phyloP scores from a whole-genome alignment of 2,329 filamentous ascomycete species.

The Cordyceps farinosa region DNA sequence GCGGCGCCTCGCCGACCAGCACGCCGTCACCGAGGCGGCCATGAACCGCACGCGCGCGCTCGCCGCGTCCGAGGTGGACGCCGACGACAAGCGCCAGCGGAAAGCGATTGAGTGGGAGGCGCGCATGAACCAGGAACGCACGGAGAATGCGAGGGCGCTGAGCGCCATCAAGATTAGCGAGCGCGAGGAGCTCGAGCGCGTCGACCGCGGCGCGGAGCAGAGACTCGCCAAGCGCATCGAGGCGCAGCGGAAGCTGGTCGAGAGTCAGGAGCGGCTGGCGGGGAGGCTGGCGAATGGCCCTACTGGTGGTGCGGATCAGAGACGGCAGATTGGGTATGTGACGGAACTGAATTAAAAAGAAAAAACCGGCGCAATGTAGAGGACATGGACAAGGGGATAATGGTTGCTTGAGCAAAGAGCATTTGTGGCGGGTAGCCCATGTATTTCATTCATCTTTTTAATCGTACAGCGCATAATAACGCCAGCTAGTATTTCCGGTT shows the following conservation, averaged over 20 bases:
- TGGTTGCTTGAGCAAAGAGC: neutral
- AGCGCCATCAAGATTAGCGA: constrained; percentile 48
- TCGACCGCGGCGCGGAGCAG: constrained; percentile 45
- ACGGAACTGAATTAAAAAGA: constrained; percentile 45
- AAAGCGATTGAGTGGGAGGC: constrained; percentile 49
- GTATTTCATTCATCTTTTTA: neutral
- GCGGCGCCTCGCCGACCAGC: constrained; percentile 44
- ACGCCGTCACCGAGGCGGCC: constrained; percentile 43
- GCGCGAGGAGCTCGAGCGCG: constrained; percentile 46
- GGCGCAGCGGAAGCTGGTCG: constrained; percentile 52
- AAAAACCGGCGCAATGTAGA: neutral
- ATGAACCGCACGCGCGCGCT: constrained; percentile 42
- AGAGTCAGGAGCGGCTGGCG: constrained; percentile 41
- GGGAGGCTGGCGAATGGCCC: constrained; percentile 42
- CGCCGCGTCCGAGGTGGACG: constrained; percentile 44
- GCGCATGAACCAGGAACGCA: constrained; percentile 41
- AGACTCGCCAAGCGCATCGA: constrained; percentile 44
- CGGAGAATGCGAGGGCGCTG: constrained; percentile 48
- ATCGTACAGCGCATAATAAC: neutral
- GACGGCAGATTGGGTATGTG: constrained; percentile 55
- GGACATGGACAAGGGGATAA: neutral
- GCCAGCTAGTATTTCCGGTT: neutral
- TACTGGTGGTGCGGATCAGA: constrained; percentile 24
- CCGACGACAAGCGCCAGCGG: constrained; percentile 42
- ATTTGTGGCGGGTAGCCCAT: neutral